Evolutionary conservation across 257 asterid genomes (phyloP).

Genomic region (Gentiana macrophylla): DNA sequence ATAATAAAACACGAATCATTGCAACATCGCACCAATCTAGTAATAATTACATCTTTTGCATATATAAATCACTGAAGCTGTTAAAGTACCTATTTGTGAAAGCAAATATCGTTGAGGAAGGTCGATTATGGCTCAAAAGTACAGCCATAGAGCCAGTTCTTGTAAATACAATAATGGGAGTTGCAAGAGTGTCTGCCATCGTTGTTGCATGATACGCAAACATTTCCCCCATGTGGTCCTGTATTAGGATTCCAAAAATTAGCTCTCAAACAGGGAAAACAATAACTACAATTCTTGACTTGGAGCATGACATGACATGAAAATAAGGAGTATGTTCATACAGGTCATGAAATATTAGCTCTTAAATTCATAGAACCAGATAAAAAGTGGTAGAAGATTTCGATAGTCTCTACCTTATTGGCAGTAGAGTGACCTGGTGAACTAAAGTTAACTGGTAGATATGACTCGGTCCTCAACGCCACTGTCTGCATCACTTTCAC

Average conservation of each 20-base stretch:
- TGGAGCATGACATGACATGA: no score
- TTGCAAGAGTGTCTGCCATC: constrained; percentile 80
- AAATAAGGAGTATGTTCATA: no score
- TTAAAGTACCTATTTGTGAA: constrained; percentile 74
- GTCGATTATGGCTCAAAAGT: constrained; percentile 76
- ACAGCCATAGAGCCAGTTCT: constrained; percentile 96
- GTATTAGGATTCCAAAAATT: constrained; percentile 15
- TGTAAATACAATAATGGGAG: constrained; percentile 91
- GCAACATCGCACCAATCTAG: no score
- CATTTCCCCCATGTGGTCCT: constrained; percentile 89
- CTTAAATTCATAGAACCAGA: not conserved
- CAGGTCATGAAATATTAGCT: not conserved
- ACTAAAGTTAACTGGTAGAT: constrained; percentile 26
- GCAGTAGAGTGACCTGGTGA: constrained; percentile 31
- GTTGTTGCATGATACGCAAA: constrained; percentile 85
- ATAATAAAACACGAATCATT: not conserved
- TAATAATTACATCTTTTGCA: no score
- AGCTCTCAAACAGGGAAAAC: no score
- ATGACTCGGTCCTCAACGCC: constrained; percentile 80
- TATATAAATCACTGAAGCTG: no score
- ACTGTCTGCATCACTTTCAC: constrained; percentile 95
- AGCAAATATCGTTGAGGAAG: constrained; percentile 73
- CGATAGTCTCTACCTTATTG: constrained; percentile 35
- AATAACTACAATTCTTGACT: no score
- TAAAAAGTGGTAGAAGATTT: not conserved